Evolutionary conservation across 23 red algal genomes (phyloP).

Genomic region (Gracilariopsis chorda): DNA sequence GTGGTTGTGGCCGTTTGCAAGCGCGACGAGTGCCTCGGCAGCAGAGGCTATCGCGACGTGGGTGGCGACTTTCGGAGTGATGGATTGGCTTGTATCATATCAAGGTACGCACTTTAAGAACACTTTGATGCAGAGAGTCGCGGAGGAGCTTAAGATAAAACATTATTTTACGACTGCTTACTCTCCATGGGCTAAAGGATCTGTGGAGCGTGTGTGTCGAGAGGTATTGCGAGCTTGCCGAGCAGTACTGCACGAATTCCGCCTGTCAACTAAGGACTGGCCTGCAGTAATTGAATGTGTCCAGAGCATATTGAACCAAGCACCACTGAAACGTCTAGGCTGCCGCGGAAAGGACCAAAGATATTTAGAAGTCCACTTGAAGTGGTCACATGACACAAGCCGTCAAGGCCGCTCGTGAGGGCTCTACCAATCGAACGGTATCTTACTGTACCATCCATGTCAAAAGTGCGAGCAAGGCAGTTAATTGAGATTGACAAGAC

Average conservation of each 20-base stretch:
- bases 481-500: background rate
- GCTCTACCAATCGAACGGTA: background rate
- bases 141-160: background rate
- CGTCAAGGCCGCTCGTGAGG: background rate
- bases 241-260: background rate
- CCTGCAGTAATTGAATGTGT: background rate
- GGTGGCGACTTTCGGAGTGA: background rate
- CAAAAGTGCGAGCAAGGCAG: background rate
- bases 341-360: background rate
- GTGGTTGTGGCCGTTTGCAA: background rate
- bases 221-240: background rate
- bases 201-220: background rate
- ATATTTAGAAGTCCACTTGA: background rate
- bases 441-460: background rate
- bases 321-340: background rate
- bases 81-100: constrained; percentile 7
- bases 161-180: background rate
- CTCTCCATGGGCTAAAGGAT: background rate
- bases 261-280: background rate
- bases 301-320: constrained; percentile 1
- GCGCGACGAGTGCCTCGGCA: background rate
- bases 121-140: background rate
- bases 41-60: background rate
- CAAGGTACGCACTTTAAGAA: background rate
- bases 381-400: background rate